Evolutionary conservation across 805 yeast genomes (phyloP), one percentile per base, ranked within the genome.

Genomic region (Pichia kluyveri): DNA sequence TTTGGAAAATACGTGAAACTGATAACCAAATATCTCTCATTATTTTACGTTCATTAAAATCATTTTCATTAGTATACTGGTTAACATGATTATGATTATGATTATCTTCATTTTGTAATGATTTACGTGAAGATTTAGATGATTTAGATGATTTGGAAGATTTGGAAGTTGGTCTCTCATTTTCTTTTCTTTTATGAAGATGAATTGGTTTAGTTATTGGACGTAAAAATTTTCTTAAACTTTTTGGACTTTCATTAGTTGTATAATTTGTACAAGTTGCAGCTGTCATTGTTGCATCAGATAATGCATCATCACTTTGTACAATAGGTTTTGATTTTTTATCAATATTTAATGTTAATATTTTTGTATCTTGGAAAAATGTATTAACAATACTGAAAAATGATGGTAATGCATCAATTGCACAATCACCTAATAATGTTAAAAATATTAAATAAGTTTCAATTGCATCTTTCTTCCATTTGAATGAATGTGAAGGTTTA

Each of bases 401-500:
- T 41, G 78, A 87, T 2, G 85, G 76, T n/a, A 89, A 60, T 44
- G 72, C 43, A 12, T 44, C 49, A 7, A 41, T 28, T 2, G 75
- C 70, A 5, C 76, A 67, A 7, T 77, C 71, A 56, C 84, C 89
- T 45, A 79, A 66, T n/a, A 87, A 68, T 1, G 86, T 79, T 37
- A 88, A 66, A 56, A 83, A 86, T 0, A 96, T 83, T 64, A 85
- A 71, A 56, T 85, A 85, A 60, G 88, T 70, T 59, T 86, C 86
- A 45, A 82, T 59, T 48, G 80, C 73, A 49, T 74, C 80, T 66
- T 75, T 68, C 56, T 75, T 66, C 37, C 66, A 49, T 17, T 44
- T 43, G 14, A 49, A 36, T 15, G 57, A 26, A 31, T 23, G 26
- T 5, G 6, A 23, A 23, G 7, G 26, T 23, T 23, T 23, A 23